These are phyloP conservation scores for Verbena officinalis DNA, from an alignment of 257 asterid species.

Conservation along the genomic window DNA sequence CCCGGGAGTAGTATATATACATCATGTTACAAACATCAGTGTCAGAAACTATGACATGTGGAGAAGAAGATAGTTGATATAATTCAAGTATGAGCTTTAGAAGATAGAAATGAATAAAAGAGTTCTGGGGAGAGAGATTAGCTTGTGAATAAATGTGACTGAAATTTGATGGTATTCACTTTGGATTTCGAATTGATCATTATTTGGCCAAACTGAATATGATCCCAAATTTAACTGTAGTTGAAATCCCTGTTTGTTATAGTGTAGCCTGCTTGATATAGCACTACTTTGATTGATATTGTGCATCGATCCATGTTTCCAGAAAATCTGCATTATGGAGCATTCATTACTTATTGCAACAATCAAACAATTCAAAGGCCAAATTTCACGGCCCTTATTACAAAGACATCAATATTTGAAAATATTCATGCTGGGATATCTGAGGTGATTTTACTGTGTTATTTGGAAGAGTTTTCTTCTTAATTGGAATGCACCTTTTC, in stretches of 20 bases:
- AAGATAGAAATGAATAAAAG: background rate
- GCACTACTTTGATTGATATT: too few relatives aligned
- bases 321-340: too few relatives aligned
- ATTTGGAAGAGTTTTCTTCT: background rate
- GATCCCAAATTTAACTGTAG: too few relatives aligned
- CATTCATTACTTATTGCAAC: too few relatives aligned
- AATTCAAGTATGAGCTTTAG: background rate
- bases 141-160: background rate
- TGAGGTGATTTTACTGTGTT: background rate
- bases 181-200: constrained; percentile 2
- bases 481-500: constrained; percentile 6
- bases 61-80: constrained; percentile 1
- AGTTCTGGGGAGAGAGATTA: constrained; percentile 14
- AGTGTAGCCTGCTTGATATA: too few relatives aligned
- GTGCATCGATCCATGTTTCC: too few relatives aligned
- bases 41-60: background rate
- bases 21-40: background rate
- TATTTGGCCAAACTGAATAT: background rate
- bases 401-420: background rate
- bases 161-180: background rate
- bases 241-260: too few relatives aligned
- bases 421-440: background rate
- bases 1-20: background rate
- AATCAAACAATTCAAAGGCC: too few relatives aligned
- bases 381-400: background rate